Conservation (phyloP, 2,329 filamentous ascomycete species). For the Hansfordia pulvinata region DNA sequence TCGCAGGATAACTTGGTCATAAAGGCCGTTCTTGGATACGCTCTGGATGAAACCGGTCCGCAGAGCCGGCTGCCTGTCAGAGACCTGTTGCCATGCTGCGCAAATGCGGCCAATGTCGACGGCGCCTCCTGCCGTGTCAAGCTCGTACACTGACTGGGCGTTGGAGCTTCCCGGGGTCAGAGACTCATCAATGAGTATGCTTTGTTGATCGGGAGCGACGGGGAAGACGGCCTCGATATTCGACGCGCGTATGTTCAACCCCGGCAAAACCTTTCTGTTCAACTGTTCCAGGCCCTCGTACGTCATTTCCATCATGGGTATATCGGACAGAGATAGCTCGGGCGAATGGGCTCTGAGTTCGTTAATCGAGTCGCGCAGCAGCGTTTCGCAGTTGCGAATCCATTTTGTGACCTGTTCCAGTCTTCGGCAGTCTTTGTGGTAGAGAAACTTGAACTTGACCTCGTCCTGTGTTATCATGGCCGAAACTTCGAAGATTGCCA, state of each 20-base stretch:
- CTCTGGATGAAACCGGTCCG: conserved; percentile 38
- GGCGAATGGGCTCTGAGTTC: conserved; percentile 25
- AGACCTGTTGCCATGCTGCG: conserved; percentile 33
- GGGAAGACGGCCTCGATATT: conserved; percentile 37
- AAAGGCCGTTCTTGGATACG: conserved; percentile 31
- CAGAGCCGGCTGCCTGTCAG: conserved; percentile 28
- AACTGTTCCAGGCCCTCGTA: conserved; percentile 31
- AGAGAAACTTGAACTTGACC: conserved; percentile 30
- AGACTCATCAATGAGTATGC: conserved; percentile 31
- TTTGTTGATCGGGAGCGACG: conserved; percentile 32
- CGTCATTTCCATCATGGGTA: conserved; percentile 31
- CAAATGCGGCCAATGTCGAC: conserved; percentile 31
- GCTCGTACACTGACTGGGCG: conserved; percentile 32
- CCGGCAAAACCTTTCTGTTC: conserved; percentile 24
- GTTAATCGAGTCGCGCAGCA: conserved; percentile 28
- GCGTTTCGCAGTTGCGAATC: conserved; percentile 31
- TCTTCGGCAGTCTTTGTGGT: conserved; percentile 25
- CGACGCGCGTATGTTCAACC: conserved; percentile 24
- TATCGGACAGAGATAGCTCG: conserved; percentile 34
- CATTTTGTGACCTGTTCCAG: conserved; percentile 29
- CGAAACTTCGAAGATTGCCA: conserved; percentile 36
- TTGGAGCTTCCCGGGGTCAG: conserved; percentile 26
- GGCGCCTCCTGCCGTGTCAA: conserved; percentile 22
- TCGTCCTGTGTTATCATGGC: conserved; percentile 29
- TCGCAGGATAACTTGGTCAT: conserved; percentile 33